Evolutionary conservation across 371 early-diverging fungal species (phyloP).

Genomic region (Catenaria anguillulae): DNA sequence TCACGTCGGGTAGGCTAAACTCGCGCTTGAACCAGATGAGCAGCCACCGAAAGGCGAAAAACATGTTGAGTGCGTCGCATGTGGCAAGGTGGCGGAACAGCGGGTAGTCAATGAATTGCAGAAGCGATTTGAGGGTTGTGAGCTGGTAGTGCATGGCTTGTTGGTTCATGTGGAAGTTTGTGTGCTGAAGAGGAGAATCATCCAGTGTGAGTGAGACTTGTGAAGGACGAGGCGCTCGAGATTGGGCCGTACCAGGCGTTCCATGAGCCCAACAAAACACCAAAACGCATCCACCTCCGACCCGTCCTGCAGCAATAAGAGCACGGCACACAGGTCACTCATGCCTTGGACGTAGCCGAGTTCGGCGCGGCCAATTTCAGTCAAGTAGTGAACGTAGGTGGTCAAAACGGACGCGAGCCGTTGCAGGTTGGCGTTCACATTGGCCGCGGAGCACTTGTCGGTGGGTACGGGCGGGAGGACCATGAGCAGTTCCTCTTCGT

Average conservation of each 20-base stretch:
- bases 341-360: slow-evolving; percentile 91
- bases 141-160: slow-evolving; percentile 79
- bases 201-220: background rate
- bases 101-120: slow-evolving; percentile 65
- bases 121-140: slow-evolving; percentile 47
- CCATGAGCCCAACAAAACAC: slow-evolving; percentile 81
- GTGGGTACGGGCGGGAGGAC: background rate
- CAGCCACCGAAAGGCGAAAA: slow-evolving; percentile 88
- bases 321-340: slow-evolving; percentile 79
- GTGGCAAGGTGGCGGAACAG: slow-evolving; percentile 56
- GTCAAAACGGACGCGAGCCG: slow-evolving; percentile 74
- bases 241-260: slow-evolving; percentile 54
- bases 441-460: slow-evolving; percentile 11
- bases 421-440: slow-evolving; percentile 56
- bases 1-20: slow-evolving; percentile 67
- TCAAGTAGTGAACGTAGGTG: slow-evolving; percentile 69
- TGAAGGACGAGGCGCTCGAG: background rate
- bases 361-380: slow-evolving; percentile 23
- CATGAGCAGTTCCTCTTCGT: background rate
- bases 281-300: slow-evolving; percentile 84
- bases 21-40: slow-evolving; percentile 89
- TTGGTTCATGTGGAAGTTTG: slow-evolving; percentile 68
- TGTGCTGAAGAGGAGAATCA: slow-evolving; percentile 23
- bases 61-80: slow-evolving; percentile 66
- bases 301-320: slow-evolving; percentile 60